These are phyloP conservation scores for Microascus cirrosus DNA, from an alignment of 2,329 filamentous ascomycete genomes.

Conservation along the genomic window DNA sequence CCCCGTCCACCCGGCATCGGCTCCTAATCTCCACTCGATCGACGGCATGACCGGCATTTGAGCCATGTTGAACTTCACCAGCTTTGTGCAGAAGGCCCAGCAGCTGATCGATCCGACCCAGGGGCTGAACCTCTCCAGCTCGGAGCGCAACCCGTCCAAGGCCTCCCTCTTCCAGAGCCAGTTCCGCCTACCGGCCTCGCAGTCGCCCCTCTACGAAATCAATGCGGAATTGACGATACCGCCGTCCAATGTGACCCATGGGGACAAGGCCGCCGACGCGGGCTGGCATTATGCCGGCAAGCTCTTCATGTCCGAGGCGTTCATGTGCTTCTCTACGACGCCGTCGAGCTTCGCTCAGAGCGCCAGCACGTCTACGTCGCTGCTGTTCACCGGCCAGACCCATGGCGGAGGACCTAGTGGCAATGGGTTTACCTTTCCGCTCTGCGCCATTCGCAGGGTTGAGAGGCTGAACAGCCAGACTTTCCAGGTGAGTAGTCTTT, in stretches of 20 bases:
- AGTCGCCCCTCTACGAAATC: slow-evolving; percentile 92
- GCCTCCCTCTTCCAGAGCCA: slow-evolving; percentile 88
- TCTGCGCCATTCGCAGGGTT: slow-evolving; percentile 84
- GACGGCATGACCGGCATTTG: slow-evolving; percentile 9
- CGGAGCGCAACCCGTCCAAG: slow-evolving; percentile 79
- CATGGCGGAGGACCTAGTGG: slow-evolving; percentile 86
- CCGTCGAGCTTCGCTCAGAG: slow-evolving; percentile 76
- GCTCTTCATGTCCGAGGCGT: slow-evolving; percentile 87
- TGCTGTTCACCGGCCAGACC: slow-evolving; percentile 82
- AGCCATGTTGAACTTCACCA: slow-evolving; percentile 54
- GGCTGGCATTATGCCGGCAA: slow-evolving; percentile 88
- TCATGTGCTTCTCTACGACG: slow-evolving; percentile 92
- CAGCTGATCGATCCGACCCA: slow-evolving; percentile 86
- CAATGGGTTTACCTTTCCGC: slow-evolving; percentile 89
- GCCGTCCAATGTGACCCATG: slow-evolving; percentile 53
- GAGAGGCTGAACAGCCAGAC: slow-evolving; percentile 88
- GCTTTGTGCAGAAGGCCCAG: slow-evolving; percentile 90
- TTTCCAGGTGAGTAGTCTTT: slow-evolving; percentile 45
- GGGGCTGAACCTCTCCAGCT: slow-evolving; percentile 58
- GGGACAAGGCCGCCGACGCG: slow-evolving; percentile 58
- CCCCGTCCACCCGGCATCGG: slow-evolving; percentile 7
- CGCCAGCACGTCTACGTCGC: slow-evolving; percentile 69
- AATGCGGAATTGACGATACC: slow-evolving; percentile 88
- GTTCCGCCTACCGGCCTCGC: slow-evolving; percentile 85
- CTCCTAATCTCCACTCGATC: slow-evolving; percentile 3